Percentiles rank a stretch among this genome's conserved stretches.
These are phyloP conservation scores for Glarea lozoyensis DNA, from an alignment of 495 filamentous ascomycete species.

Conservation along the genomic window DNA sequence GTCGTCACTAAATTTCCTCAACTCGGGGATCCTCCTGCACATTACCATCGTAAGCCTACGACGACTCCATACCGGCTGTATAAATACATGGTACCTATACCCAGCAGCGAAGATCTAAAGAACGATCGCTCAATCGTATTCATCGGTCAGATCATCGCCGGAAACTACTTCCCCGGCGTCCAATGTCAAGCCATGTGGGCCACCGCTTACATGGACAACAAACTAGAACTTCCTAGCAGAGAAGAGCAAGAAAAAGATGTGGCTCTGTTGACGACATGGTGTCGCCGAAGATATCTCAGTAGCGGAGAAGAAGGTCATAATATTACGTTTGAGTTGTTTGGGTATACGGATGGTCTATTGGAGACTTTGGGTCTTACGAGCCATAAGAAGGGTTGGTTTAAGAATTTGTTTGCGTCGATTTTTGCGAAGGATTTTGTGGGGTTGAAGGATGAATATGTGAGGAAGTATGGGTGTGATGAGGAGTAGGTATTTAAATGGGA, in stretches of 20 bases:
- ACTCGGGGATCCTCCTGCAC: constrained; percentile 27
- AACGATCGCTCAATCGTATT: constrained; percentile 33
- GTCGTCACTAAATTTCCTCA: constrained; percentile 28
- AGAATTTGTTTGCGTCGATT: neutral
- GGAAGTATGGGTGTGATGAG: constrained; percentile 25
- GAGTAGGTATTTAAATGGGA: too few species aligned
- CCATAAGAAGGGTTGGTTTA: neutral
- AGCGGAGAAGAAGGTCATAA: constrained; percentile 29
- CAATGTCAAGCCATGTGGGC: constrained; percentile 38
- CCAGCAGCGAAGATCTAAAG: neutral
- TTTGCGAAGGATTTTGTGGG: constrained; percentile 1
- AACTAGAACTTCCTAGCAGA: constrained; percentile 19
- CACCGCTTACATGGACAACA: constrained; percentile 31
- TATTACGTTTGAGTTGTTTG: constrained; percentile 25
- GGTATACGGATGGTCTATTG: constrained; percentile 1
- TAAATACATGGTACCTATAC: constrained; percentile 26
- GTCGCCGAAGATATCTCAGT: constrained; percentile 27
- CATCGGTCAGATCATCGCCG: constrained; percentile 24
- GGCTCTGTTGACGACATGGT: constrained; percentile 26
- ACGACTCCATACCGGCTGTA: constrained; percentile 32
- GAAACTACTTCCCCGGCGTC: constrained; percentile 29
- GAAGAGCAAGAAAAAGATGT: constrained; percentile 25
- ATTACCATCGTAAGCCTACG: constrained; percentile 16
- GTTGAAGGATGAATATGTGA: constrained; percentile 1
- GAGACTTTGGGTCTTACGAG: neutral